Evolutionary conservation across 148 eudicot species (phyloP), one percentile per base, ranked within the genome.

Genomic region (Gaultheria prostrata): DNA sequence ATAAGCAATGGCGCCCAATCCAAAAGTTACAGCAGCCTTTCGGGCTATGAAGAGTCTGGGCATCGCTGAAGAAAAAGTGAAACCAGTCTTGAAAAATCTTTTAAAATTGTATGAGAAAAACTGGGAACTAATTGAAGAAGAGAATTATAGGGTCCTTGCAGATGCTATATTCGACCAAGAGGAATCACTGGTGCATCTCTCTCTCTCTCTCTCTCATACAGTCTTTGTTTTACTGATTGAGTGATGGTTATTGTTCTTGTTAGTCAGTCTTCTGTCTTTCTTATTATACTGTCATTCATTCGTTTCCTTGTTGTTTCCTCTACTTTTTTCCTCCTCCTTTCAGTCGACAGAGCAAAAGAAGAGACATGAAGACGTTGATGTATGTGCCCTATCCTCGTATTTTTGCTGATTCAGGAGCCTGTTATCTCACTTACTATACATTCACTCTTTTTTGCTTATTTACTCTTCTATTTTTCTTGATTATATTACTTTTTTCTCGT

Each of bases 111-210:
- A 87, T 83, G 95, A 94, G 26, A 95, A 90, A 79, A 94, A 94
- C 79, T 95, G 98, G 98, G 90, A 83, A 69, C 91, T 87, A 45
- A 95, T 95, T 70, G 98, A 94, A 88, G 95, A 74, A 79, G 98
- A 94, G 78, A 95, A 92, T 82, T 95, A 95, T 59, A 84, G 95
- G 72, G 95, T 82, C 73, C 96, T 95, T 32, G 93, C 95, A 6
- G 98, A 95, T 91, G 89, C 96, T 86, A 94, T 94, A 71, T 93
- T 94, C 82, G 98, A 95, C 24, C 79, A 67, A 43, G 93, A 95
- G 83, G 92, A 92, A 24, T 59, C 80, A 43, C 92, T 90, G 92
- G 95, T 90, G 76, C 57, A 24, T 83, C 53, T 73, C 79, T 77
- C 79, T 48, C 57, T 72, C 65, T 48, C 50, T 32, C 51, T 56